Evolutionary conservation across 1,139 yeast genomes (phyloP), one percentile per base, ranked within the genome.

Genomic region (Nakaseomyces glabratus): DNA sequence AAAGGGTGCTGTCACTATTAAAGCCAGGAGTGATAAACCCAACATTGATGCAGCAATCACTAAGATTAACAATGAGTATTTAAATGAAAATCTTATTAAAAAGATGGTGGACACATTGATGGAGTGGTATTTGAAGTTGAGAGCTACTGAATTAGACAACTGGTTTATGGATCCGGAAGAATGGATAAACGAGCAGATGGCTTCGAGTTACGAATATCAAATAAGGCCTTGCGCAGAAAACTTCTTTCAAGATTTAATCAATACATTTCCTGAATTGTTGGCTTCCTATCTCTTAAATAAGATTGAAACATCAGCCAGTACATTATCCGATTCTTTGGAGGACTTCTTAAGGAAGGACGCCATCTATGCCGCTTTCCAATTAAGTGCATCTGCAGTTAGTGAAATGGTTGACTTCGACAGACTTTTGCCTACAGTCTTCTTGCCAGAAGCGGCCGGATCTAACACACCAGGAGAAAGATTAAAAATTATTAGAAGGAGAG

Each of bases 141-240:
- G 77, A 37, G 82, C 88, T 0, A 60, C 71, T 1, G 97, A 88
- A 51, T 60, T 88, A 33, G 93, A 82, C 46, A 64, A 73, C 31
- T 90, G 97, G 97, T 58, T 66, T 10, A 58, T 71, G 21, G 95
- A 85, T 41, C 95, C 97, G 0, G 97, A 86, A 56, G 95, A 84
- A 52, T 90, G 94, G 85, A 76, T 84, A 21, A 76, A 76, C 43
- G 94, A 82, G 51, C 94, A 86, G 46, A 63, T 78, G 38, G 71
- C 79, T 28, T 66, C 76, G 6, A 77, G 82, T 48, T 85, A 85
- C 76, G 96, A 88, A 51, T 85, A 66, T 51, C 90, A 84, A 51
- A 68, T 86, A 5, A 67, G 95, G 35, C 88, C 93, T 2, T 84
- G 95, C 57, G 86, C 95, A 0, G 95, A 86, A 46, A 76, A 78